Conservation (phyloP, 352 stramenopile species). For the Salisapilia sapeloensis region DNA sequence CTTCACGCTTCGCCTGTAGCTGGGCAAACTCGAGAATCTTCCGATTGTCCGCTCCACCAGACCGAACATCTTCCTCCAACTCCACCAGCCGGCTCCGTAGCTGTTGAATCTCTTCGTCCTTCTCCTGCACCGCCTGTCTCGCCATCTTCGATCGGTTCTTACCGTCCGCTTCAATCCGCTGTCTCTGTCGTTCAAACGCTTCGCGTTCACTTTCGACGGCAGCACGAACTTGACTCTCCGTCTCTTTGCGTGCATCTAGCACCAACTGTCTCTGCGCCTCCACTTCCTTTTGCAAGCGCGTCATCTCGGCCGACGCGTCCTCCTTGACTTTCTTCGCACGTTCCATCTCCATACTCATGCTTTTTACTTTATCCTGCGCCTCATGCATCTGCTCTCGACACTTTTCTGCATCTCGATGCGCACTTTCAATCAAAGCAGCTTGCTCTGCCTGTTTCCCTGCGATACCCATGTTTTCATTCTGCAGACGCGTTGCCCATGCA, state of each 20-base stretch:
- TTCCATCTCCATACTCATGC: slow-evolving; percentile 29
- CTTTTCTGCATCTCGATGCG: slow-evolving; percentile 29
- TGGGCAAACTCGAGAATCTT: slow-evolving; percentile 81
- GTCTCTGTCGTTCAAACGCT: slow-evolving; percentile 27
- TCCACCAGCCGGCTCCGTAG: slow-evolving; percentile 34
- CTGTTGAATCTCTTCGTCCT: slow-evolving; percentile 51
- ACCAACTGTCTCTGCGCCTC: slow-evolving; percentile 20
- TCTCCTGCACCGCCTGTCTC: slow-evolving; percentile 56
- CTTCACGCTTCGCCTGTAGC: slow-evolving; percentile 68
- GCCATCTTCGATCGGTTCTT: slow-evolving; percentile 80
- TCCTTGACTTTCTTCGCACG: slow-evolving; percentile 34
- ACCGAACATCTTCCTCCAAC: slow-evolving; percentile 73
- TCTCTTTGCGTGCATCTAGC: slow-evolving; percentile 6
- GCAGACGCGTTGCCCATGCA: slow-evolving; percentile 55
- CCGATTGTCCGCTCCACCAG: slow-evolving; percentile 63
- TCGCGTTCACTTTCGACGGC: slow-evolving; percentile 21
- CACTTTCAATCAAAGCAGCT: slow-evolving; percentile 49
- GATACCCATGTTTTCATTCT: slow-evolving; percentile 75
- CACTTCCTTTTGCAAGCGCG: slow-evolving; percentile 12
- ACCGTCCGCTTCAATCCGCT: slow-evolving; percentile 53
- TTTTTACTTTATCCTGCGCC: slow-evolving; percentile 33
- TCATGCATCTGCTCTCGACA: slow-evolving; percentile 20
- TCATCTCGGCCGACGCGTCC: slow-evolving; percentile 15
- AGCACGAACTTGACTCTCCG: slow-evolving; percentile 5
- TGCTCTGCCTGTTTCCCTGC: slow-evolving; percentile 67